These are phyloP conservation scores for Podaxis sp. DNA, from an alignment of 768 basidiomycete genomes.

Conservation along the genomic window DNA sequence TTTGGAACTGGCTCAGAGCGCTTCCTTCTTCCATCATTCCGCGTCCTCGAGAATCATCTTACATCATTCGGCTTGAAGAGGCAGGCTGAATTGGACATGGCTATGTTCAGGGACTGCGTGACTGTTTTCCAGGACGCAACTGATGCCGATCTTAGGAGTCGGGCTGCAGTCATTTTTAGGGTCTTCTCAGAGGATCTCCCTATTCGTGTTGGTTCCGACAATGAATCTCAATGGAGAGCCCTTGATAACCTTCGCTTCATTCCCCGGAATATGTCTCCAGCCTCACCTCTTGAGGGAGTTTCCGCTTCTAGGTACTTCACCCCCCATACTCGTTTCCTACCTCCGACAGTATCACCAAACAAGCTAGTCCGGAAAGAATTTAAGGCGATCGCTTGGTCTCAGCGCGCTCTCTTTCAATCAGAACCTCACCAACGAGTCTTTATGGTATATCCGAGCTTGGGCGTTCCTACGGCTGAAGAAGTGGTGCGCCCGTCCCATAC, in stretches of 20 bases:
- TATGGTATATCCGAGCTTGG: constrained; percentile 31
- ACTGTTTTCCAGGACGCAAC: constrained; percentile 23
- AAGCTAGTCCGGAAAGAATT: constrained; percentile 33
- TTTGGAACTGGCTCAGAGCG: constrained; percentile 25
- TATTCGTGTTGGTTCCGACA: constrained; percentile 16
- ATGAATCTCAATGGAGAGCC: constrained; percentile 21
- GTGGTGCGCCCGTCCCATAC: constrained; percentile 32
- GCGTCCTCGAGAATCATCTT: constrained; percentile 24
- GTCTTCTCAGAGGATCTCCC: constrained; percentile 32
- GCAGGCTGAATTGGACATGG: constrained; percentile 23
- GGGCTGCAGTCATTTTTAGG: constrained; percentile 29
- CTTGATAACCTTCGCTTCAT: constrained; percentile 36
- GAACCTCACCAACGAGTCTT: constrained; percentile 27
- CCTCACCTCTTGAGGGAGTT: constrained; percentile 12
- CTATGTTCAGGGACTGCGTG: constrained; percentile 33
- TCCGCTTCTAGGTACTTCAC: constrained; percentile 15
- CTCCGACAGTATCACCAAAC: constrained; percentile 30
- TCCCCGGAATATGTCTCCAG: constrained; percentile 24
- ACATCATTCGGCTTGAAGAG: constrained; percentile 26
- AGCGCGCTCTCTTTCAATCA: constrained; percentile 30
- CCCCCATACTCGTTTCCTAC: constrained; percentile 23
- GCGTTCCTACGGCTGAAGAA: constrained; percentile 33
- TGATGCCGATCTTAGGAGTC: neutral
- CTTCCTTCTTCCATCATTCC: constrained; percentile 28
- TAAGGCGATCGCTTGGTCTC: constrained; percentile 45